Base-by-base conservation (phyloP, 1,284 basidiomycete genomes). In the Stygiomarasmius scandens region DNA sequence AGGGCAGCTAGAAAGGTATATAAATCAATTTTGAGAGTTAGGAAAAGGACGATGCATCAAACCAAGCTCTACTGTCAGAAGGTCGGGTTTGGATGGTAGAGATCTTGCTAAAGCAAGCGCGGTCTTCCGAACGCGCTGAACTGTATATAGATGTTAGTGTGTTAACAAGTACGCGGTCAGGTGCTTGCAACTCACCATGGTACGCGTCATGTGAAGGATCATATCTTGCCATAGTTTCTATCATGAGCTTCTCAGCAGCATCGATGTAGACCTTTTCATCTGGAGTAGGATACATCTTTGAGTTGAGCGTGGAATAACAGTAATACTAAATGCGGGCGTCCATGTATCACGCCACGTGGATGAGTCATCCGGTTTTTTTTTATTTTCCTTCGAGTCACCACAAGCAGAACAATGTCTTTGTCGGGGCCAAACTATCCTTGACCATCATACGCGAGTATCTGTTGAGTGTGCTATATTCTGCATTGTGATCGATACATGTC, bases 121-220 rank as follows among this genome's bases (percentile, higher is more conserved):
- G 1, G 89, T 90, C 59, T 80, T 84, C 49, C 93, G 80, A 19
- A 96, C 94, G 61, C 94, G 86, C 63, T 91, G 79, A 11, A 96
- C 93, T 95, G 66, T 24, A 57, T 50, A 27, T 56, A 22, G 52
- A 41, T 41, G 56, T 58, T 29, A 44, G 25, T 24, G 43, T 29
- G 9, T 43, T 34, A 24, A 53, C 53, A 49, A 52, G 8, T n/a
- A 45, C 48, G 43, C 38, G 3, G 24, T 29, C 38, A 56, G 41
- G 27, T 34, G 56, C 10, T 11, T 22, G 47, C 16, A 12, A 64
- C 83, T 66, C 61, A 91, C 93, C 93, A 67, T 97, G 95, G 61
- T 87, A 88, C 64, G 82, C 87, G 73, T 97, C 95, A 70, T 97
- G 95, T 16, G 92, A 94, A 0, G 93, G 89, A 69, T 96, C 95